These are phyloP conservation scores for Suillus brevipes DNA, from an alignment of 768 basidiomycete genomes.

Conservation along the genomic window DNA sequence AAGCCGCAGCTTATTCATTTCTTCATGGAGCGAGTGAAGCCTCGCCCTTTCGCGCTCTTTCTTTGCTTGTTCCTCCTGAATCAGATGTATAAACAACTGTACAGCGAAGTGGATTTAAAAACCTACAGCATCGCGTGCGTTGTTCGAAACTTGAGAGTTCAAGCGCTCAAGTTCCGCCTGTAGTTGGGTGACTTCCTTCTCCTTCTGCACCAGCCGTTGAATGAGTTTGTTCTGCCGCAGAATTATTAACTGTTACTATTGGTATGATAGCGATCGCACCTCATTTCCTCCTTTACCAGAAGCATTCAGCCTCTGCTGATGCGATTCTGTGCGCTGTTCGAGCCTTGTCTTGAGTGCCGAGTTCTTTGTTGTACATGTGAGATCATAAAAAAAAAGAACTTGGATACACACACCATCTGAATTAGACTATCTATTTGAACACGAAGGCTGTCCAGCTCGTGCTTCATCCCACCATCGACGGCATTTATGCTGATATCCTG, in stretches of 20 bases:
- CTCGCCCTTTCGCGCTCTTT: slow-evolving; percentile 75
- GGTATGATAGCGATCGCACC: slow-evolving; percentile 36
- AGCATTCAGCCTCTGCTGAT: slow-evolving; percentile 36
- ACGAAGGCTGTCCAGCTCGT: slow-evolving; percentile 63
- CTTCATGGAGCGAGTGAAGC: slow-evolving; percentile 71
- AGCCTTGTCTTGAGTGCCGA: not conserved
- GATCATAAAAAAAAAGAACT: slow-evolving; percentile 25
- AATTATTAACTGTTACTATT: not conserved
- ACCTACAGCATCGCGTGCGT: slow-evolving; percentile 61
- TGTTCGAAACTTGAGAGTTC: slow-evolving; percentile 56
- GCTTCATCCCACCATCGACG: slow-evolving; percentile 44
- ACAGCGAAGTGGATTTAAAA: not conserved
- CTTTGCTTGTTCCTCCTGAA: slow-evolving; percentile 69
- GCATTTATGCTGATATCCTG: slow-evolving; percentile 52
- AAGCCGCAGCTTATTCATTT: slow-evolving; percentile 68
- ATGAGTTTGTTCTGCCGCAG: slow-evolving; percentile 69
- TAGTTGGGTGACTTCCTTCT: slow-evolving; percentile 78
- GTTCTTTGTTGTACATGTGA: not conserved
- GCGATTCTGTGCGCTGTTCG: not conserved
- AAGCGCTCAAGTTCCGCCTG: slow-evolving; percentile 69
- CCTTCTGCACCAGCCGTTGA: slow-evolving; percentile 79
- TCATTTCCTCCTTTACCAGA: slow-evolving; percentile 55
- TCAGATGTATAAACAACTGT: not conserved
- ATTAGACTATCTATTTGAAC: slow-evolving; percentile 60
- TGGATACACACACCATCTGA: slow-evolving; percentile 51